Evolutionary conservation across 2,329 filamentous ascomycete genomes (phyloP).

Genomic region (Atkinsonella texensis): DNA sequence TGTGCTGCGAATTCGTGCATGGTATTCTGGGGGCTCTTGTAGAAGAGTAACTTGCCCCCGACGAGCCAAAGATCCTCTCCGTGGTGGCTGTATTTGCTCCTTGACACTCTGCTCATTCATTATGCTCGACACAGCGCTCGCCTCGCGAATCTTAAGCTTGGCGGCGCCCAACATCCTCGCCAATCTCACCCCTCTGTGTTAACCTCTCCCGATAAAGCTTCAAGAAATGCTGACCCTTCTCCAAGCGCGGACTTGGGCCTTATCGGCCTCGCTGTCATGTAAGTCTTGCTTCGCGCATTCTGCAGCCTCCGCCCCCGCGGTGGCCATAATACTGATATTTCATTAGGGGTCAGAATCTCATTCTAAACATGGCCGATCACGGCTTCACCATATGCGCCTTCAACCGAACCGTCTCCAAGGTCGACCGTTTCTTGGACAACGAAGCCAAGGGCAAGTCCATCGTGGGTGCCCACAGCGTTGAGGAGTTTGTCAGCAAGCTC

Average conservation of each 20-base stretch:
- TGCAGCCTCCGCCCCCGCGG: slow-evolving; percentile 8
- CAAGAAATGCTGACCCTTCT: slow-evolving; percentile 42
- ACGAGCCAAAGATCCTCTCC: background rate
- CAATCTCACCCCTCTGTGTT: slow-evolving; percentile 20
- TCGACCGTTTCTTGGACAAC: slow-evolving; percentile 85
- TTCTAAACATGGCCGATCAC: slow-evolving; percentile 80
- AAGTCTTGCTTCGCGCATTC: slow-evolving; percentile 23
- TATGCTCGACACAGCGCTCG: slow-evolving; percentile 48
- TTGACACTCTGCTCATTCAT: slow-evolving; percentile 26
- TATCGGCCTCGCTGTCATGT: slow-evolving; percentile 87
- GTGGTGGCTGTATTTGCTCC: slow-evolving; percentile 2
- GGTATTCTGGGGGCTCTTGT: background rate
- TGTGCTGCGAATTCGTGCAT: background rate
- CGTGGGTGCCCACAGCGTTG: slow-evolving; percentile 80
- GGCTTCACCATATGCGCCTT: slow-evolving; percentile 96
- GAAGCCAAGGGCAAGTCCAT: slow-evolving; percentile 94
- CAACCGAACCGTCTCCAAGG: slow-evolving; percentile 98
- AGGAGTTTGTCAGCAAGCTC: slow-evolving; percentile 94
- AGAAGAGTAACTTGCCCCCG: background rate
- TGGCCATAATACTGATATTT: slow-evolving; percentile 1
- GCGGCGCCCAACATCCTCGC: slow-evolving; percentile 43
- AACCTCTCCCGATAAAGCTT: slow-evolving; percentile 15
- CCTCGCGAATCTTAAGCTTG: slow-evolving; percentile 61
- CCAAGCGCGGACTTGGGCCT: slow-evolving; percentile 79
- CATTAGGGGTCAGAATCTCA: slow-evolving; percentile 66